Base-by-base conservation (phyloP, 306 rosid species). In the Betula pendula region DNA sequence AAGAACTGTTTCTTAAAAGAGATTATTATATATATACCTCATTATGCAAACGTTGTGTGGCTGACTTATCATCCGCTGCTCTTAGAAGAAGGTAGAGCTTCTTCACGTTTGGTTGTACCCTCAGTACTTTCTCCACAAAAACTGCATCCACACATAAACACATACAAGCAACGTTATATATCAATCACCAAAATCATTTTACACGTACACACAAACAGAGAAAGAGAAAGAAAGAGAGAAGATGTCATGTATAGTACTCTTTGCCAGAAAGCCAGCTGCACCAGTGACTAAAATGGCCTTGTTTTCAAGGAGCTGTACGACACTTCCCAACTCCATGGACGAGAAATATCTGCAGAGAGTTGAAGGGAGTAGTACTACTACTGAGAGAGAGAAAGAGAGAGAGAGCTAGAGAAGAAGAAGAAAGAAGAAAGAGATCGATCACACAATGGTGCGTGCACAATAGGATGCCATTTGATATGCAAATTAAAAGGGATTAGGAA, bases 41-140 rank as follows among this genome's bases (percentile, higher is more conserved):
- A 31, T 79, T 70, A 5, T 88, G 82, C 68, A 93, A 79, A 22
- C 93, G 96, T 20, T 80, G 76, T 24, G 59, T 50, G 51, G 96
- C 93, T 48, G 89, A 70, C 60, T 84, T 83, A 12, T 70, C 69
- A 85, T 94, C 97, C 0, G 76, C 9, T 2, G 90, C 93, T 75
- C 97, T 79, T 75, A 93, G 59, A 65, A 93, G 97, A 68, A 93
- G 92, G 85, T 78, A 93, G 68, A 93, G 78, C 81, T 87, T 90
- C 81, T 89, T 90, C 75, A 91, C 92, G 44, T 91, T 87, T 22
- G 97, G 96, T 82, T 93, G 96, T 80, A 83, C 85, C 74, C 98
- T 87, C 67, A 94, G 81, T 51, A 91, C 74, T 84, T 94, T 94
- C 89, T 94, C 98, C 81, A 86, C 70, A 59, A 94, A 79, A 83